phyloP scores from a whole-genome alignment of 1,139 yeast species.

The Insectozyma bohioensis region DNA sequence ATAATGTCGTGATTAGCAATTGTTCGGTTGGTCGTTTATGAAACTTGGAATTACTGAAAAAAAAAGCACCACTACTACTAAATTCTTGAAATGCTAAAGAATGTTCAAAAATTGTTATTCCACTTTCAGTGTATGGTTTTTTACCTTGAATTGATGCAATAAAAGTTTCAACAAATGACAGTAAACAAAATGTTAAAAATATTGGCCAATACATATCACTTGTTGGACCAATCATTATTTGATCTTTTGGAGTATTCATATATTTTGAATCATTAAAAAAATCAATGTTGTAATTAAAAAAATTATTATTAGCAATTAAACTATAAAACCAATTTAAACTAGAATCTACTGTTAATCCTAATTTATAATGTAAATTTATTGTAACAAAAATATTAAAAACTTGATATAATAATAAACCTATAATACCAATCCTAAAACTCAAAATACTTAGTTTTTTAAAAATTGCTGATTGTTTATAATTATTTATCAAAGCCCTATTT shows the following conservation, averaged over 20 bases:
- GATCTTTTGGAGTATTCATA: slow-evolving; percentile 33
- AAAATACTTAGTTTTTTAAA: slow-evolving; percentile 24
- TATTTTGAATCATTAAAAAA: slow-evolving; percentile 25
- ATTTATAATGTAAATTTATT: slow-evolving; percentile 27
- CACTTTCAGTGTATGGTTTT: slow-evolving; percentile 63
- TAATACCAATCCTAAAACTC: slow-evolving; percentile 36
- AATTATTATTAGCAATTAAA: slow-evolving; percentile 20
- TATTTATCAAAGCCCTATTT: slow-evolving; percentile 5
- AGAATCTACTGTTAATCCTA: slow-evolving; percentile 21
- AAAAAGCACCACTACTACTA: slow-evolving; percentile 41
- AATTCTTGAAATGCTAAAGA: slow-evolving; percentile 74
- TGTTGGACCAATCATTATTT: slow-evolving; percentile 49
- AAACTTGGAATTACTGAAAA: slow-evolving; percentile 24
- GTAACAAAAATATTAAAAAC: slow-evolving; percentile 38
- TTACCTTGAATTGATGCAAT: slow-evolving; percentile 59
- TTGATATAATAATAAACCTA: slow-evolving; percentile 33
- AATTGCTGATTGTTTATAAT: slow-evolving; percentile 19
- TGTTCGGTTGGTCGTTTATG: slow-evolving; percentile 51
- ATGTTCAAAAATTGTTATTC: slow-evolving; percentile 71
- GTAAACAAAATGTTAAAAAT: slow-evolving; percentile 58
- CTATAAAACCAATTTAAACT: slow-evolving; percentile 20
- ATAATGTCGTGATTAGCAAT: slow-evolving; percentile 49
- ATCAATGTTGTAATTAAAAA: slow-evolving; percentile 37
- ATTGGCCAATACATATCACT: slow-evolving; percentile 64
- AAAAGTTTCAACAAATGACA: slow-evolving; percentile 71